Conservation (phyloP, 2,329 filamentous ascomycete genomes). For the Erysiphe neolycopersici region DNA sequence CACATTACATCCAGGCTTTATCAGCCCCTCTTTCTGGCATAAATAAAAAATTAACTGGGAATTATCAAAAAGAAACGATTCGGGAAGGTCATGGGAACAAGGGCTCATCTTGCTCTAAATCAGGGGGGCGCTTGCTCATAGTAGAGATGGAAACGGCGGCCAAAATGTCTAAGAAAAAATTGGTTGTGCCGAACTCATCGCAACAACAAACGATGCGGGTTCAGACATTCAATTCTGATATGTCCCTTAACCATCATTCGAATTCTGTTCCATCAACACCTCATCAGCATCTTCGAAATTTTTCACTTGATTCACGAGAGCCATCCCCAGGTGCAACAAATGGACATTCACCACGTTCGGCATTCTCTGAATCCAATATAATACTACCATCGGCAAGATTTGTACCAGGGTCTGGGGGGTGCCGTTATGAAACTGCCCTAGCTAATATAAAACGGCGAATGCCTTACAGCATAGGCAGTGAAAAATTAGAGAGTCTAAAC, state of each 20-base stretch:
- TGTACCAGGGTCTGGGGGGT: slow-evolving; percentile 33
- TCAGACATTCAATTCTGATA: slow-evolving; percentile 20
- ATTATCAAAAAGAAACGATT: slow-evolving; percentile 22
- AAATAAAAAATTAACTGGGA: slow-evolving; percentile 16
- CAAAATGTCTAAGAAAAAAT: slow-evolving; percentile 13
- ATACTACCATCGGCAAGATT: slow-evolving; percentile 40
- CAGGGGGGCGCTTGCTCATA: slow-evolving; percentile 34
- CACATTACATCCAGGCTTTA: slow-evolving; percentile 27
- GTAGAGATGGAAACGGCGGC: slow-evolving; percentile 24
- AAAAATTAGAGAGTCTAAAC: slow-evolving; percentile 46
- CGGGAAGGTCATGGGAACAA: slow-evolving; percentile 29
- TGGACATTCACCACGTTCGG: slow-evolving; percentile 69
- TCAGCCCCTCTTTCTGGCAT: slow-evolving; percentile 25
- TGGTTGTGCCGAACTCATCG: slow-evolving; percentile 8
- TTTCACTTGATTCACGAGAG: slow-evolving; percentile 51
- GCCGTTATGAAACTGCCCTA: slow-evolving; percentile 72
- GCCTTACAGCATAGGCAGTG: slow-evolving; percentile 70
- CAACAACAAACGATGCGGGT: slow-evolving; percentile 10
- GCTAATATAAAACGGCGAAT: slow-evolving; percentile 63
- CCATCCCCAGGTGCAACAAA: slow-evolving; percentile 55
- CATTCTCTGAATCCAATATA: slow-evolving; percentile 68
- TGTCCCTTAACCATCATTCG: slow-evolving; percentile 34
- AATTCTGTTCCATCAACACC: slow-evolving; percentile 86
- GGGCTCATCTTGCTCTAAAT: slow-evolving; percentile 26
- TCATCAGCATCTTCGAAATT: slow-evolving; percentile 62